Evolutionary conservation across 441 rosid genomes (phyloP).

Genomic region (Hypseocharis bilobata): DNA sequence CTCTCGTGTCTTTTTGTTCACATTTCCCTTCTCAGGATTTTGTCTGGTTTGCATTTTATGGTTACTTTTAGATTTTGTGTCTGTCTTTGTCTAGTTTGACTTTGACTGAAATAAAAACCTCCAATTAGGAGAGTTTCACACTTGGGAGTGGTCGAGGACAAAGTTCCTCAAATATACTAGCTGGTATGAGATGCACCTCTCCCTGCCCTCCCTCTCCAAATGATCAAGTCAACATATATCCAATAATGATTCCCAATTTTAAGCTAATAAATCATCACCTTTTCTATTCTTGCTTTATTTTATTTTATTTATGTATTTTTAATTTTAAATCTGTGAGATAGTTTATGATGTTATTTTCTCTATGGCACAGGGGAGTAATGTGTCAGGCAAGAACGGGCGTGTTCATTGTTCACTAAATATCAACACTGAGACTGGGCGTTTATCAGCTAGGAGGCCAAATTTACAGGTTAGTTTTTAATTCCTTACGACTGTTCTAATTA

Average conservation of each 20-base stretch:
- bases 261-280: background rate
- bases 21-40: background rate
- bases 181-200: background rate
- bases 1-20: background rate
- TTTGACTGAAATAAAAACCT: slow-evolving; percentile 11
- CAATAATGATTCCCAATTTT: background rate
- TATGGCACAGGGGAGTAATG: slow-evolving; percentile 52
- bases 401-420: slow-evolving; percentile 92
- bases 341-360: slow-evolving; percentile 11
- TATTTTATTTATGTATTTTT: background rate
- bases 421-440: slow-evolving; percentile 93
- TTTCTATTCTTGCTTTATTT: slow-evolving; percentile 8
- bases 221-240: background rate
- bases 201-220: background rate
- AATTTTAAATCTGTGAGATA: slow-evolving; percentile 3
- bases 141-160: background rate
- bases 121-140: background rate
- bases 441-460: slow-evolving; percentile 93
- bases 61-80: background rate
- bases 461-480: slow-evolving; percentile 49
- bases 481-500: background rate
- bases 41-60: background rate
- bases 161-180: background rate
- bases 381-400: slow-evolving; percentile 73
- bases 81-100: background rate